Base-by-base conservation (phyloP, 331 rosid species). In the Saraca asoca region DNA sequence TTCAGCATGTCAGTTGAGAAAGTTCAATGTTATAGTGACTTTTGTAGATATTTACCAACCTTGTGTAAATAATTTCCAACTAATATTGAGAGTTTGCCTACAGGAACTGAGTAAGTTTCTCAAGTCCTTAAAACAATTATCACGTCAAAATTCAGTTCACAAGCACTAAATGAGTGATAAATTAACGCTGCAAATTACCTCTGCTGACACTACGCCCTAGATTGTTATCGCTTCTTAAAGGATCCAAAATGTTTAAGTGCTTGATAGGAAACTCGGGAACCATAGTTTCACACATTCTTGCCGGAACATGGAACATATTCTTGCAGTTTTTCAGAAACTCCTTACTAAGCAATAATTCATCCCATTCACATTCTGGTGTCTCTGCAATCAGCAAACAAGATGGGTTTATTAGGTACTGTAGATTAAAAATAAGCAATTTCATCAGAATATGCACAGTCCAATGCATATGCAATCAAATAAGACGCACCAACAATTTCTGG, bases 171-270 rank as follows among this genome's bases (percentile, higher is more conserved):
- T 24, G 31, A 1, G 31, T 17, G 15, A 65, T 62, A 54, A 72
- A 19, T 39, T 34, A 46, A 44, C 43, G 48, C 60, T 51, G 48
- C 39, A 73, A 53, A 57, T 66, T 80, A 91, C 97, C 95, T 80
- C 55, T 76, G 77, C 75, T 81, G 77, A 91, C 96, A 48, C 97
- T 86, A 7, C 80, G 87, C 11, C 87, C 87, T 5, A 82, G 73
- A 54, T 82, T 82, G 80, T 79, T 82, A 43, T 73, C 71, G 45
- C 66, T 38, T 76, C 68, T 73, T 61, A 82, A 72, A 55, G 87
- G 87, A 79, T 82, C 84, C 74, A 79, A 20, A 35, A 82, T 79
- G 78, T 82, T 82, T 60, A 82, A 5, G 66, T 6, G 44, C 76
- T 79, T 82, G 6, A 52, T 29, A 7, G 80, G 73, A 73, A 82